Evolutionary conservation across 345 rosid genomes (phyloP), one percentile per base, ranked within the genome.

Genomic region (Linum trigynum): DNA sequence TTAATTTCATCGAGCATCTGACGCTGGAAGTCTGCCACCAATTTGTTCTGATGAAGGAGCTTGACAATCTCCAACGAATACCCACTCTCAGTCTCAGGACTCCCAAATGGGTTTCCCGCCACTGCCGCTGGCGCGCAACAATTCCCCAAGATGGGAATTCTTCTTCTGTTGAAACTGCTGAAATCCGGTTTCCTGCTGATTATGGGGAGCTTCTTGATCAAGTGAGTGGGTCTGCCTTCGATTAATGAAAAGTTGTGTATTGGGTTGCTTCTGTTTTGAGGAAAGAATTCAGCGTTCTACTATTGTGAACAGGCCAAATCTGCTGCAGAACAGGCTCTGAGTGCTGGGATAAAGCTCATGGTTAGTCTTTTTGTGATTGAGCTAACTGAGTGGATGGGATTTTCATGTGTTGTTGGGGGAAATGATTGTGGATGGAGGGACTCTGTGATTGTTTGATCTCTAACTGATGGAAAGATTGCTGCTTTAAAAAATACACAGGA

Each of bases 321-420:
- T 65, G 95, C 95, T 36, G 83, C 88, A 36, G 84, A 83, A 63
- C 39, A 86, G 75, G 96, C 98, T 64, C 7, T 82, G 57, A 71
- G 74, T 68, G 92, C 88, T 71, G 75, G 80, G 61, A 87, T 75
- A 57, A 84, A 84, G 83, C 72, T 92, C 68, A 87, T 89, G 98
- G 98, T 74, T 67, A 64, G 76, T 58, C 32, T 9, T n/a, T n/a
- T n/a, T n/a, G n/a, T n/a, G n/a, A n/a, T n/a, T n/a, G n/a, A n/a
- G n/a, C n/a, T n/a, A n/a, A n/a, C n/a, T n/a, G n/a, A n/a, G n/a
- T n/a, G n/a, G n/a, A 16, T 11, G 7, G 23, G 8, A 42, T 17
- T 66, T 66, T 61, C 10, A 16, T 40, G 4, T 3, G 11, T 4
- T 45, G 12, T 55, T 61, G 8, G 14, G 11, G 37, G 42, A n/a